Evolutionary conservation across 257 asterid genomes (phyloP).

Genomic region (Nicotiana benthamiana): DNA sequence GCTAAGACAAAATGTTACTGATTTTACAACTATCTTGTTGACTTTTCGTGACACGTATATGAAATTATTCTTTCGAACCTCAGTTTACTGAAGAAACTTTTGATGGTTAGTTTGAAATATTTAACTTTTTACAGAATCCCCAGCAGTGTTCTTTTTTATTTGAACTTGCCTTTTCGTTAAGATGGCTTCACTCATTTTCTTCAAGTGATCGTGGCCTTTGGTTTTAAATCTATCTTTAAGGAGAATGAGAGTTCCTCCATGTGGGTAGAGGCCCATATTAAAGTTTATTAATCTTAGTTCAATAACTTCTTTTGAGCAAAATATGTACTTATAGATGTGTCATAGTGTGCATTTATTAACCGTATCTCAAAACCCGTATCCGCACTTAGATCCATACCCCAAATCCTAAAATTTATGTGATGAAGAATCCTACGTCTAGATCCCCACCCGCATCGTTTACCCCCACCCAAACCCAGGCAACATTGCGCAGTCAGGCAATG

Average conservation of each 20-base stretch:
- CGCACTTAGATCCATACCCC: too few species aligned
- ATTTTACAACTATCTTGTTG: neutral
- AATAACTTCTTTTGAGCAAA: too few species aligned
- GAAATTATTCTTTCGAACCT: neutral
- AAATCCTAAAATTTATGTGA: too few species aligned
- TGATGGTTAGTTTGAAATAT: neutral
- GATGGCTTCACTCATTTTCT: conserved; percentile 1
- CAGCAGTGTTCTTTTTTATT: neutral
- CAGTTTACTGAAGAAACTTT: neutral
- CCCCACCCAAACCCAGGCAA: too few species aligned
- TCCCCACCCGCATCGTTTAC: too few species aligned
- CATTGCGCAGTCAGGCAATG: neutral
- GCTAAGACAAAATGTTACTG: neutral
- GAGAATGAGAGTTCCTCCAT: too few species aligned
- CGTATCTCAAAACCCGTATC: too few species aligned
- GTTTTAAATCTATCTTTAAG: neutral
- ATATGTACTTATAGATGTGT: too few species aligned
- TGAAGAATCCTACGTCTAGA: too few species aligned
- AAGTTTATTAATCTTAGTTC: too few species aligned
- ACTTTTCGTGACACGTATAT: neutral
- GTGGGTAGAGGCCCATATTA: too few species aligned
- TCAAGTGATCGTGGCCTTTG: neutral
- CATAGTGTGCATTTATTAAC: too few species aligned
- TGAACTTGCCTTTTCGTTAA: neutral
- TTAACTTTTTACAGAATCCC: neutral